Conservation (phyloP, 257 asterid genomes). For the Ehretia macrophylla region DNA sequence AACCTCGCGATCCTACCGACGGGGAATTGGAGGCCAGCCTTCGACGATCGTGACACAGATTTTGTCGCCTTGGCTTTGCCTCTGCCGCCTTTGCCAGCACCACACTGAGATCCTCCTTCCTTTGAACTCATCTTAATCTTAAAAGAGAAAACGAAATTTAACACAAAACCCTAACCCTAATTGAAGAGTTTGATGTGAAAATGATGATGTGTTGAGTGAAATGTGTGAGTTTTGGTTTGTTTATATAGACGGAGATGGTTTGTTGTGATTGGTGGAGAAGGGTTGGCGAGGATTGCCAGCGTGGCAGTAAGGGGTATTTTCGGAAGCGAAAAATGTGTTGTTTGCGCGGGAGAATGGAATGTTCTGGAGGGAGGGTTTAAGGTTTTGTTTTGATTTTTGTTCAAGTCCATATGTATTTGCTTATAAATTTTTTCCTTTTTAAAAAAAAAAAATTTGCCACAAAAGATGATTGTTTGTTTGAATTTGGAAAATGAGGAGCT, state of each 20-base stretch:
- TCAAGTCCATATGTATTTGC: too few species aligned
- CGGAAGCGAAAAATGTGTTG: too few species aligned
- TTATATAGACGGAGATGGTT: neutral
- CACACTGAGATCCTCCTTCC: conserved; percentile 4
- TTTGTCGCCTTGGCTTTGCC: neutral
- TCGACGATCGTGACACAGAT: neutral
- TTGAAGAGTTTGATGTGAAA: neutral
- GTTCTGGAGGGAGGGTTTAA: neutral
- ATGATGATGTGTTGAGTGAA: neutral
- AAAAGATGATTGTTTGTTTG: too few species aligned
- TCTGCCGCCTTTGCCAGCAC: neutral
- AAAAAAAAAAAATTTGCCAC: too few species aligned
- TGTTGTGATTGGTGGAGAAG: neutral
- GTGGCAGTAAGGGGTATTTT: neutral
- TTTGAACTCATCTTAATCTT: neutral
- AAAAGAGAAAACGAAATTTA: neutral
- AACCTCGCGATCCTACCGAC: conserved; percentile 3
- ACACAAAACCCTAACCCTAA: neutral
- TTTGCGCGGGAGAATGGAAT: neutral
- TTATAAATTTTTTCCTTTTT: too few species aligned
- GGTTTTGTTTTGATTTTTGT: neutral
- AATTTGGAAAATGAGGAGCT: too few species aligned
- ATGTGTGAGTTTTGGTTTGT: neutral
- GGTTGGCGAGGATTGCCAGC: neutral
- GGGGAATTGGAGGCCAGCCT: neutral